phyloP scores from a whole-genome alignment of 140 eudicot genomes.

The Senecio squalidus region DNA sequence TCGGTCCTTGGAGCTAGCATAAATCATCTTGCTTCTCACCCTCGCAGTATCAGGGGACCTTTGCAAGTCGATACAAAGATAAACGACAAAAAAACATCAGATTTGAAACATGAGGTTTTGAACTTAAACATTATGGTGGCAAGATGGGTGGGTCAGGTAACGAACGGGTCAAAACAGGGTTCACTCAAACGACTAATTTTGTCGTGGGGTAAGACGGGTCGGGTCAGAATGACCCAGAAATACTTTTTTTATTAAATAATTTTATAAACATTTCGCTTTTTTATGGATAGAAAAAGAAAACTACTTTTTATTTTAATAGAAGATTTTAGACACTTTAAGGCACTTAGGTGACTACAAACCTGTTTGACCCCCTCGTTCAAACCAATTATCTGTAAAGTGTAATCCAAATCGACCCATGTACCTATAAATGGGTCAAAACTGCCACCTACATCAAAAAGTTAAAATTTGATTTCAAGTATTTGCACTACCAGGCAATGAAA shows the following conservation, averaged over 20 bases:
- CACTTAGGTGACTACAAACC: too few relatives aligned
- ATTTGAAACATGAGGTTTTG: background rate
- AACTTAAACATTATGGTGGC: background rate
- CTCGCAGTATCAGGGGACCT: constrained; percentile 48
- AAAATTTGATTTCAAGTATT: background rate
- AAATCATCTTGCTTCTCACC: constrained; percentile 37
- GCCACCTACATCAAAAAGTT: background rate
- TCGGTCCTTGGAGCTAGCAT: constrained; percentile 28
- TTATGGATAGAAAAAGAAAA: too few relatives aligned
- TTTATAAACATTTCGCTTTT: too few relatives aligned
- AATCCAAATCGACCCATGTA: background rate
- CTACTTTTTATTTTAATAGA: too few relatives aligned
- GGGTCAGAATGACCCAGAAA: too few relatives aligned
- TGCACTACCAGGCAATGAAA: constrained; percentile 50
- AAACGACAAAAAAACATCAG: background rate
- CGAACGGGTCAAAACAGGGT: background rate
- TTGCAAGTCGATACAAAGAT: background rate
- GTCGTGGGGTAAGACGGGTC: too few relatives aligned
- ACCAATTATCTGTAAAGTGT: too few relatives aligned
- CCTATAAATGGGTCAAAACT: background rate
- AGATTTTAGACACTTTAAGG: too few relatives aligned
- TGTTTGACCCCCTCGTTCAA: too few relatives aligned
- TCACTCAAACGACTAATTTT: too few relatives aligned
- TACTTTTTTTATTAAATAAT: too few relatives aligned
- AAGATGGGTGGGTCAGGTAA: background rate